phyloP scores from a whole-genome alignment of 2,329 filamentous ascomycete genomes.

The Pseudofabraea citricarpa region DNA sequence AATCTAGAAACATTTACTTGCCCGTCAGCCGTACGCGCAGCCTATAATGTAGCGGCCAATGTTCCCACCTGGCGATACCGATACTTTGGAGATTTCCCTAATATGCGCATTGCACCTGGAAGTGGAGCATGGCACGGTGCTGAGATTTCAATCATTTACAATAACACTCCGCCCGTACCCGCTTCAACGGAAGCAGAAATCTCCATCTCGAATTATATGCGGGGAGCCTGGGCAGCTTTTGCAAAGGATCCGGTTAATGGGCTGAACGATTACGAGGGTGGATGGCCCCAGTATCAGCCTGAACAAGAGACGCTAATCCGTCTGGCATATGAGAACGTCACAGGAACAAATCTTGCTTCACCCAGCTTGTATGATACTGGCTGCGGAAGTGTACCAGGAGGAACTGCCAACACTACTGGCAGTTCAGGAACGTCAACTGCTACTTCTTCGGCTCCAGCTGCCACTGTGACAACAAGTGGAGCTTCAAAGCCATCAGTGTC shows the following conservation, averaged over 20 bases:
- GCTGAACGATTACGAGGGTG: slow-evolving; percentile 18
- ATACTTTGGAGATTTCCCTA: slow-evolving; percentile 32
- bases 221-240: slow-evolving; percentile 35
- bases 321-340: slow-evolving; percentile 16
- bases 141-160: slow-evolving; percentile 30
- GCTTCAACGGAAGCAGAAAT: slow-evolving; percentile 23
- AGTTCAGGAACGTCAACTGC: too few species aligned
- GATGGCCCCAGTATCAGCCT: slow-evolving; percentile 14
- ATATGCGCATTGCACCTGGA: slow-evolving; percentile 24
- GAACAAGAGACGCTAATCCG: slow-evolving; percentile 11
- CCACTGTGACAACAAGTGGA: too few species aligned
- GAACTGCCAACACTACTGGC: too few species aligned
- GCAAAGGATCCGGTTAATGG: slow-evolving; percentile 32
- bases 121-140: slow-evolving; percentile 30
- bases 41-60: slow-evolving; percentile 17
- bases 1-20: slow-evolving; percentile 30
- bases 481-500: too few species aligned
- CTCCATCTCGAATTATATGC: slow-evolving; percentile 28
- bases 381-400: too few species aligned
- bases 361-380: slow-evolving; percentile 10
- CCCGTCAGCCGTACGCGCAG: slow-evolving; percentile 23
- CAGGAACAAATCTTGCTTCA: slow-evolving; percentile 11
- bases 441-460: too few species aligned
- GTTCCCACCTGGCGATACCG: slow-evolving; percentile 34
- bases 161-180: slow-evolving; percentile 16